A percentile compares a stretch with the other conserved stretches of the same genome.
These are phyloP conservation scores for Phanerochaete sordida DNA, from an alignment of 768 basidiomycete species.

Conservation along the genomic window DNA sequence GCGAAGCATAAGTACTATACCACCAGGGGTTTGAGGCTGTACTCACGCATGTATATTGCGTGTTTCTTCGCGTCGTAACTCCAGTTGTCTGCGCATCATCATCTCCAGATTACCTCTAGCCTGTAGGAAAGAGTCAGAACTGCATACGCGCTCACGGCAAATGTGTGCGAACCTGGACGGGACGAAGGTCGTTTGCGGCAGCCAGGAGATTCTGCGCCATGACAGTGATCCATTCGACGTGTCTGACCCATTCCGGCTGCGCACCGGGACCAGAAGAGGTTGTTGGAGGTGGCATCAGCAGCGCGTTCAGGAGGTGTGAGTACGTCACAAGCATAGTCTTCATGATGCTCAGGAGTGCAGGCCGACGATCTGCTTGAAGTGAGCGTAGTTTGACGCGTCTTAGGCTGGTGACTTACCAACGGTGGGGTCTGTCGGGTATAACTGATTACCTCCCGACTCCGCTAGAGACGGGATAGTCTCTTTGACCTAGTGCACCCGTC, in stretches of 20 bases:
- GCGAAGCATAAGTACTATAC: not conserved
- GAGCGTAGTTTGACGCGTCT: not conserved
- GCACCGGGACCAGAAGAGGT: conserved; percentile 38
- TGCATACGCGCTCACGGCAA: not conserved
- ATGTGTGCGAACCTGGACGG: conserved; percentile 62
- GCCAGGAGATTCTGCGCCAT: conserved; percentile 87
- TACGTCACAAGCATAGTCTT: conserved; percentile 79
- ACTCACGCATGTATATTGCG: conserved; percentile 63
- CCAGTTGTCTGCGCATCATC: conserved; percentile 79
- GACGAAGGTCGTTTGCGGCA: conserved; percentile 84
- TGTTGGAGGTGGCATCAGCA: conserved; percentile 57
- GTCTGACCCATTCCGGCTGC: conserved; percentile 68
- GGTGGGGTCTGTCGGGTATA: conserved; percentile 73
- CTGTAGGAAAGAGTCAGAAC: conserved; percentile 32
- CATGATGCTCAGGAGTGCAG: conserved; percentile 67
- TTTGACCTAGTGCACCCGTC: conserved; percentile 53
- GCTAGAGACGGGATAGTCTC: conserved; percentile 80
- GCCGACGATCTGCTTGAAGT: conserved; percentile 59
- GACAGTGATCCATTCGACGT: conserved; percentile 78
- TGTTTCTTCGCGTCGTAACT: conserved; percentile 72
- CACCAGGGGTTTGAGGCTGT: not conserved
- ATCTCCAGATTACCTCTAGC: conserved; percentile 77
- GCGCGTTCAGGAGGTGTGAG: conserved; percentile 65
- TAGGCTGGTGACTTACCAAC: conserved; percentile 43
- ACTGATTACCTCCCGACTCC: conserved; percentile 74